Evolutionary conservation across 2,329 filamentous ascomycete species (phyloP), one percentile per base, ranked within the genome.

Genomic region (Paecilomyces formosus): DNA sequence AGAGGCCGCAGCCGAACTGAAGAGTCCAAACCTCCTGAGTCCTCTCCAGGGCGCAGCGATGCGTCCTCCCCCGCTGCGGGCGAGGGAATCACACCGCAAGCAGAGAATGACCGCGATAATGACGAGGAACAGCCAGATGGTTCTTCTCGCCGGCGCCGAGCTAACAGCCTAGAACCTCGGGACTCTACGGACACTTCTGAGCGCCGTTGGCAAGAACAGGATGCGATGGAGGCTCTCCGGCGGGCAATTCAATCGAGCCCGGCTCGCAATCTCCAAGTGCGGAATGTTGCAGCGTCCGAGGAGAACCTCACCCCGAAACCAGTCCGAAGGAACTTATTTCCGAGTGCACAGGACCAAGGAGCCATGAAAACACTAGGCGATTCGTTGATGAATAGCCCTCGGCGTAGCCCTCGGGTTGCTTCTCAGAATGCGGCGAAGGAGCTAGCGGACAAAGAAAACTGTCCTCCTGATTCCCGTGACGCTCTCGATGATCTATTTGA

Each of bases 401-500:
- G 72, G 26, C 71, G 75, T 58, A 76, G 73, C 59, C 74, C 76
- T 58, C 74, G 75, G 53, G 63, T 67, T 58, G 64, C 63, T 53
- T 68, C 70, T 53, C 68, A 68, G 60, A 71, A 69, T 58, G 73
- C 68, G 61, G 70, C 73, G 63, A 76, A 72, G 61, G 72, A 72
- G 62, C 66, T 63, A 57, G 74, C 75, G 54, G 82, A 86, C 60
- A 86, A 86, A 64, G 84, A 87, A 68, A 86, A 87, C 62, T 73
- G 73, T 54, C 77, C 76, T 12, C 78, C 80, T 5, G 66, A 70
- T 9, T 60, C 70, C 21, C 71, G 75, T 39, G 82, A 86, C 61
- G 81, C 82, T 35, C 71, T 89, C 5, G 82, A 85, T 49, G 79
- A 82, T 55, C 79, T 94, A 3, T 92, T 94, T 65, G 85, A 87